Conservation (phyloP, 2,329 filamentous ascomycete species). For the Claviceps citrina region DNA sequence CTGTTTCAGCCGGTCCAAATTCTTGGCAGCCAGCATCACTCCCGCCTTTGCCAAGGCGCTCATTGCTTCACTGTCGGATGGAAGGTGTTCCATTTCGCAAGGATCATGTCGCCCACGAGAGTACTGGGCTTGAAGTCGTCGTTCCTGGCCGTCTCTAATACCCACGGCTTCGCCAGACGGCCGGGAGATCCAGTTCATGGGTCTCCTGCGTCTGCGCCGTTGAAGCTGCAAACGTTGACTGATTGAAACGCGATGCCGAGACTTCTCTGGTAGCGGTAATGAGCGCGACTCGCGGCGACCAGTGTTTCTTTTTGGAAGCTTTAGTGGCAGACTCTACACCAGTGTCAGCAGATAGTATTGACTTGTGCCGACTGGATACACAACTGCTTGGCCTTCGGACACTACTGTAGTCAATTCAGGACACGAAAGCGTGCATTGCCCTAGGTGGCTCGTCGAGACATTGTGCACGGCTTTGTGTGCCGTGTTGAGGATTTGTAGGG, state of each 20-base stretch:
- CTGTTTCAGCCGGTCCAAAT: slow-evolving; percentile 16
- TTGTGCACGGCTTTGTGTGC: background rate
- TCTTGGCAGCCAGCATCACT: slow-evolving; percentile 14
- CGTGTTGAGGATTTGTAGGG: background rate
- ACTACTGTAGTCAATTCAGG: slow-evolving; percentile 3
- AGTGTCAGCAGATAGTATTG: background rate
- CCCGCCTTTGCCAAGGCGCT: slow-evolving; percentile 15
- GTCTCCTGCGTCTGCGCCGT: slow-evolving; percentile 5
- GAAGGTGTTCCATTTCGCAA: slow-evolving; percentile 11
- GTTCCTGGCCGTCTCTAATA: slow-evolving; percentile 14
- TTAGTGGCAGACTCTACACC: background rate
- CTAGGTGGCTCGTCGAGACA: background rate
- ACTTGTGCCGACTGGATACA: background rate
- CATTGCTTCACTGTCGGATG: slow-evolving; percentile 10
- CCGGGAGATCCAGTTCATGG: background rate
- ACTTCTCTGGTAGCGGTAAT: slow-evolving; percentile 1
- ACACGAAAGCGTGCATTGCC: slow-evolving; percentile 5
- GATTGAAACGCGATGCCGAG: background rate
- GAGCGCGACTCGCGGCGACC: slow-evolving; percentile 3
- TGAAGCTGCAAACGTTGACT: slow-evolving; percentile 1
- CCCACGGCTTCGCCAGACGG: slow-evolving; percentile 1
- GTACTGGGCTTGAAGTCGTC: slow-evolving; percentile 17
- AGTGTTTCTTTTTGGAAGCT: background rate
- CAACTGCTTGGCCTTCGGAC: slow-evolving; percentile 2
- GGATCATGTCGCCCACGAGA: slow-evolving; percentile 12